Base-by-base conservation (phyloP, 371 early-diverging fungal species). In the Apophysomyces variabilis region DNA sequence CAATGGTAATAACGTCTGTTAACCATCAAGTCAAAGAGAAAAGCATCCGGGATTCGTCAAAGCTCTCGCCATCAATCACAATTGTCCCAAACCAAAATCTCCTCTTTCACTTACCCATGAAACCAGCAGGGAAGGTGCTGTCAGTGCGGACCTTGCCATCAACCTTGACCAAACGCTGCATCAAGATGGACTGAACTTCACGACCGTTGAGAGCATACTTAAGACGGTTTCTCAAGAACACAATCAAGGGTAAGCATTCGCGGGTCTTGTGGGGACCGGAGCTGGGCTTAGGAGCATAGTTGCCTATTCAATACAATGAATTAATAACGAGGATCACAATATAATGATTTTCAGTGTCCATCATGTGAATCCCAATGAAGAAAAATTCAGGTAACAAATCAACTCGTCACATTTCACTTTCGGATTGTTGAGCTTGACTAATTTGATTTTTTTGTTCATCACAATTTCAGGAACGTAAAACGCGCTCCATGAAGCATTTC, bases 131-230 rank as follows among this genome's bases (percentile, higher is more conserved):
- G 91, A 89, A 99, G 79, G 98, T 99, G 71, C 88, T 75, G 86
- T 99, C 98, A 60, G 96, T 97, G 78, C 99, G 93, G 69, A 98
- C 97, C 92, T 97, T 98, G 70, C 96, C 95, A 86, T 99, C 99
- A 65, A 99, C 97, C 92, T 96, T 96, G 85, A 99, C 92, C 73
- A 98, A 88, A 78, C 99, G 95, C 87, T 98, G 97, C 94, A 93
- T 96, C 63, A 99, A 87, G 85, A 99, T 99, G 78, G 90, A 84
- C 77, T 88, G 89, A 68, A 98, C 95, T 91, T 99, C 99, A 85
- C 96, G 96, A 69, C 91, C 90, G 89, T 95, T 99, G 61, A 97
- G 84, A 68, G 99, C 99, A 85, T 99, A 99, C 92, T 96, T 96
- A 70, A 99, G 91, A 80, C 99, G 95, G 91, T 99, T 98, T 70